Base-by-base conservation (phyloP, 192 early-diverging fungal genomes). In the Coemansia sp. region DNA sequence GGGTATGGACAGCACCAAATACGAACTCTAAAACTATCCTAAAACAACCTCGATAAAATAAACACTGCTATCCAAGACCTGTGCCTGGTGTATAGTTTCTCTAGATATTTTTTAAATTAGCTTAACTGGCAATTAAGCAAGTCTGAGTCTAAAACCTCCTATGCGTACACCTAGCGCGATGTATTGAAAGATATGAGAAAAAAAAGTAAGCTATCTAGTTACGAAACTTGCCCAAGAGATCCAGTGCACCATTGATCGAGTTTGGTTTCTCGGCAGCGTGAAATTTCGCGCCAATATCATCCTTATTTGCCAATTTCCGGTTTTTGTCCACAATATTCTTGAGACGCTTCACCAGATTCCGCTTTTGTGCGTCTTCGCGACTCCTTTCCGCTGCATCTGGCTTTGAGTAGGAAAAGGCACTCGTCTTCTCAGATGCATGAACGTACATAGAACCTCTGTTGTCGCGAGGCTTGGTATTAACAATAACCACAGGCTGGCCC, bases 401-500 rank as follows among this genome's bases (percentile, higher is more conserved):
- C 37, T 38, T 41, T 16, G 19, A 48, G 12, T 11, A 5, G 3
- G 50, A 43, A 41, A 72, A 73, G 20, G 43, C 45, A n/a, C 75
- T 64, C 56, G 17, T 56, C 46, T 53, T 13, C 37, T 43, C 17
- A 19, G 49, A 51, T 22, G 61, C 67, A 48, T 64, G 64, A 7
- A 22, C 12, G n/a, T 32, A 13, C 16, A 48, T 0, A 4, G 68
- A 20, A 14, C 72, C 75, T 39, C 71, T 67, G 17, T 64, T 7
- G 42, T 75, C 75, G 11, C 44, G 71, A 53, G 79, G 79, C 22
- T 58, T 45, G 10, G 60, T 22, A 2, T 71, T 68, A 17, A 82
- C 62, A 13, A 58, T 19, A 17, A 83, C 76, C 14, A 65, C 60
- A 10, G 81, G 81, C 11, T 69, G 68, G 13, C 81, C 81, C 72